phyloP scores from a whole-genome alignment of 2,329 filamentous ascomycete species.

The Tolypocladium album region DNA sequence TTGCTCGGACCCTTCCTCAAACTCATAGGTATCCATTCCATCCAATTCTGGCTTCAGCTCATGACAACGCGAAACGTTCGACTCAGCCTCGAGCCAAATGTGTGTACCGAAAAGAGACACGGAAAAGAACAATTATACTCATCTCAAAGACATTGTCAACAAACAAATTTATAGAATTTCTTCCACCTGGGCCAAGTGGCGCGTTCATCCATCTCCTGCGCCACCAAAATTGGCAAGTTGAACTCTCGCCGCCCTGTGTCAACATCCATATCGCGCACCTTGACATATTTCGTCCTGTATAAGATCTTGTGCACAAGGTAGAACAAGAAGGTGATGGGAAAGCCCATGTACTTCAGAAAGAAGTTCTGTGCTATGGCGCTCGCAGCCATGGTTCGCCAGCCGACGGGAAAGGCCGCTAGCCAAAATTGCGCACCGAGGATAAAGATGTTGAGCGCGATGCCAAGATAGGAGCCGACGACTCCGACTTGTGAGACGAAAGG shows the following conservation, averaged over 20 bases:
- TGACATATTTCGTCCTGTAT: constrained; percentile 58
- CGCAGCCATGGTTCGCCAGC: constrained; percentile 33
- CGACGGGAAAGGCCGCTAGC: constrained; percentile 70
- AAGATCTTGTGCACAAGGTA: constrained; percentile 69
- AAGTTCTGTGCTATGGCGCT: constrained; percentile 49
- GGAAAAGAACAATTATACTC: background rate
- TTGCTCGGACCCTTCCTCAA: too few relatives aligned
- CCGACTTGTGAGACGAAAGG: constrained; percentile 76
- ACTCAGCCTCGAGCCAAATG: background rate
- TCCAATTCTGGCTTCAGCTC: background rate
- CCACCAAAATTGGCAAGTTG: constrained; percentile 66
- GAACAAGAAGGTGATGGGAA: constrained; percentile 57
- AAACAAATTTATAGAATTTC: constrained; percentile 61
- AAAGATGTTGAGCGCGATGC: constrained; percentile 62
- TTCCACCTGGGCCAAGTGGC: constrained; percentile 68
- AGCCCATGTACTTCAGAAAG: constrained; percentile 62
- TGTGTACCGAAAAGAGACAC: background rate
- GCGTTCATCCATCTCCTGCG: constrained; percentile 69
- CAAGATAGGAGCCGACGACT: constrained; percentile 68
- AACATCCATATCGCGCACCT: constrained; percentile 69
- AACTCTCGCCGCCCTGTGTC: constrained; percentile 77
- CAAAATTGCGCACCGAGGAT: constrained; percentile 81
- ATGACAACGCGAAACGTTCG: background rate
- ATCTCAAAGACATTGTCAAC: constrained; percentile 28
- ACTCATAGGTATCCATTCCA: too few relatives aligned